phyloP scores from a whole-genome alignment of 1,139 yeast genomes.

The Geotrichum candidum region DNA sequence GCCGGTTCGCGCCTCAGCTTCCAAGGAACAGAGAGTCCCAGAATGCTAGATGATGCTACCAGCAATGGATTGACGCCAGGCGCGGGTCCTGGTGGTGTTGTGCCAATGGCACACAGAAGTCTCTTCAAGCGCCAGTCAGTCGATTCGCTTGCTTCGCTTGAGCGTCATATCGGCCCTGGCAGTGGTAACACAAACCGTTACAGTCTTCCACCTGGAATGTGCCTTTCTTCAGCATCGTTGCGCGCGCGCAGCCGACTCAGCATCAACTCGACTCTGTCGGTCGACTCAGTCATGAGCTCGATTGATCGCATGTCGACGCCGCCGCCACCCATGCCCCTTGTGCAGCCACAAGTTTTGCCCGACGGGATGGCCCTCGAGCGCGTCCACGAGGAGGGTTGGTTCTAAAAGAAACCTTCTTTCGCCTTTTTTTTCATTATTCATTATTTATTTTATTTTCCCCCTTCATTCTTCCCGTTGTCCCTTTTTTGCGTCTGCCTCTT shows the following conservation, averaged over 20 bases:
- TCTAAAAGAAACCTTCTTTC: neutral
- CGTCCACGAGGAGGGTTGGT: constrained; percentile 15
- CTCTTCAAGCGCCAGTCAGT: constrained; percentile 1
- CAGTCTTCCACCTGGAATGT: constrained; percentile 2
- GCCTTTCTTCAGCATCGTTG: neutral
- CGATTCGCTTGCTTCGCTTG: constrained; percentile 3
- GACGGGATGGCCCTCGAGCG: constrained; percentile 1
- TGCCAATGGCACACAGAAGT: neutral
- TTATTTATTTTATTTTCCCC: neutral
- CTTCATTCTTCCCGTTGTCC: neutral
- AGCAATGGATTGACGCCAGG: too few species aligned
- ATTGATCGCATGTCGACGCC: neutral
- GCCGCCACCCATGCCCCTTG: neutral
- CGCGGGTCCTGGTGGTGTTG: too few species aligned
- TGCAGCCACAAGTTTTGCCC: neutral
- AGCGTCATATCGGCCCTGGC: neutral
- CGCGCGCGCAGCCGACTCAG: constrained; percentile 11
- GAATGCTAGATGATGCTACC: too few species aligned
- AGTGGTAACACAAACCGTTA: constrained; percentile 1
- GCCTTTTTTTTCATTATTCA: neutral
- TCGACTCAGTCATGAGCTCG: constrained; percentile 1
- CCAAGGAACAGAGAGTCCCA: neutral
- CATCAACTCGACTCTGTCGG: constrained; percentile 5
- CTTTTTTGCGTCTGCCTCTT: neutral
- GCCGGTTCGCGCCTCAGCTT: constrained; percentile 8